Percentiles rank a stretch among this genome's conserved stretches.
Evolutionary conservation across 257 asterid genomes (phyloP).

Genomic region (Sherardia arvensis): DNA sequence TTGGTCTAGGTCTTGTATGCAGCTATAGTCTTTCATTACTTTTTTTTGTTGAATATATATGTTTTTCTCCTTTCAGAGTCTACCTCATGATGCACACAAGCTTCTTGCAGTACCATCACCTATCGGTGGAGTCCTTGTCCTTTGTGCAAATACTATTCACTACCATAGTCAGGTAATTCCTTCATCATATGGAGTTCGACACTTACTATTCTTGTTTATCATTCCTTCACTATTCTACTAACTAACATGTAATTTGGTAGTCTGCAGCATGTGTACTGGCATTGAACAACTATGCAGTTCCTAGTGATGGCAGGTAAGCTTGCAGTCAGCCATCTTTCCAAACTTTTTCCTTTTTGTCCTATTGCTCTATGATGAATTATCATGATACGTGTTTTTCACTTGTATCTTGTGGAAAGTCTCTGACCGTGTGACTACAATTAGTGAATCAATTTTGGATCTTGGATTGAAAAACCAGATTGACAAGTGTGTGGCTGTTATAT

Average conservation of each 20-base stretch:
- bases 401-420: background rate
- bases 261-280: conserved; percentile 83
- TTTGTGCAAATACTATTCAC: conserved; percentile 89
- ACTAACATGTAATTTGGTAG: conserved; percentile 39
- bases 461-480: background rate
- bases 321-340: conserved; percentile 13
- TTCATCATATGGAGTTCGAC: conserved; percentile 12
- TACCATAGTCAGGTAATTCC: conserved; percentile 89
- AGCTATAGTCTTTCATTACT: background rate
- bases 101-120: conserved; percentile 99
- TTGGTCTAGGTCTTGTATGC: background rate
- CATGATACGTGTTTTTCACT: background rate
- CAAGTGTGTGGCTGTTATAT: background rate
- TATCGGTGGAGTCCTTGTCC: conserved; percentile 90
- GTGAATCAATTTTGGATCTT: background rate
- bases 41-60: background rate
- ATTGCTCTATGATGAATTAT: background rate
- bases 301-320: conserved; percentile 64
- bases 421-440: background rate
- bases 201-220: conserved; percentile 4
- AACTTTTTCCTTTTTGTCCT: background rate
- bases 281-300: conserved; percentile 68
- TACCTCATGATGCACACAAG: conserved; percentile 97
- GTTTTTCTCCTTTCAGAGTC: conserved; percentile 44
- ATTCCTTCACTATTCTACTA: conserved; percentile 16